These are phyloP conservation scores for Alliaria petiolata DNA, from an alignment of 345 rosid species.

Conservation along the genomic window DNA sequence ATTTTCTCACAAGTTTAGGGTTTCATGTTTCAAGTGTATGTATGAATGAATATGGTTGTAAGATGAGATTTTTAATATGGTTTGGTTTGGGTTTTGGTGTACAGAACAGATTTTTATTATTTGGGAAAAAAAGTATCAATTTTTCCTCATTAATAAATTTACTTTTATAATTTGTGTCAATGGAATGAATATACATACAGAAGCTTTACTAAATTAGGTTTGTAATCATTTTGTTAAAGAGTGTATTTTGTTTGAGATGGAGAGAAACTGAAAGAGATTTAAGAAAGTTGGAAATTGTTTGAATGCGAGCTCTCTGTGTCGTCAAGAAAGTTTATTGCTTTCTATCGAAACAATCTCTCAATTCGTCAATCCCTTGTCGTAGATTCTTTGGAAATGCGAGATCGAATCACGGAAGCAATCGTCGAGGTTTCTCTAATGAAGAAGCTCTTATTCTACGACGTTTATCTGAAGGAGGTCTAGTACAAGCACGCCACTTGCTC, in stretches of 20 bases:
- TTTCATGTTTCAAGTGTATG: not conserved
- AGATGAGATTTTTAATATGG: not conserved
- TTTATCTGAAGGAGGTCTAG: conserved; percentile 31
- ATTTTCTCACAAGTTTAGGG: not conserved
- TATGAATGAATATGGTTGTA: conserved; percentile 10
- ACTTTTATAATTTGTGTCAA: not conserved
- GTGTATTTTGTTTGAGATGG: not conserved
- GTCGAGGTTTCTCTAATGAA: conserved; percentile 21
- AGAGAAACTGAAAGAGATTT: not conserved
- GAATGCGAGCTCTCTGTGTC: conserved; percentile 35
- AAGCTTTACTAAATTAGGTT: too few species aligned
- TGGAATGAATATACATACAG: too few species aligned
- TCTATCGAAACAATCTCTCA: conserved; percentile 7
- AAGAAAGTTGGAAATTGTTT: not conserved
- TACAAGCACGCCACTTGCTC: conserved; percentile 53
- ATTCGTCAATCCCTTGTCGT: conserved; percentile 30
- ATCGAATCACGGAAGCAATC: conserved; percentile 7
- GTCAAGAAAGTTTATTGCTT: conserved; percentile 7
- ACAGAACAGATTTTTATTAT: not conserved
- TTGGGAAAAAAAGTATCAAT: not conserved
- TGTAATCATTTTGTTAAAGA: too few species aligned
- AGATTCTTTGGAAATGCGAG: conserved; percentile 18
- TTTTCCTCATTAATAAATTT: not conserved
- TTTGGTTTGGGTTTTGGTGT: conserved; percentile 7
- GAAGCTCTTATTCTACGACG: conserved; percentile 38